Percentiles rank a stretch among this genome's conserved stretches.
Evolutionary conservation across 2,329 filamentous ascomycete genomes (phyloP).

Genomic region (Sporothrix inflata): DNA sequence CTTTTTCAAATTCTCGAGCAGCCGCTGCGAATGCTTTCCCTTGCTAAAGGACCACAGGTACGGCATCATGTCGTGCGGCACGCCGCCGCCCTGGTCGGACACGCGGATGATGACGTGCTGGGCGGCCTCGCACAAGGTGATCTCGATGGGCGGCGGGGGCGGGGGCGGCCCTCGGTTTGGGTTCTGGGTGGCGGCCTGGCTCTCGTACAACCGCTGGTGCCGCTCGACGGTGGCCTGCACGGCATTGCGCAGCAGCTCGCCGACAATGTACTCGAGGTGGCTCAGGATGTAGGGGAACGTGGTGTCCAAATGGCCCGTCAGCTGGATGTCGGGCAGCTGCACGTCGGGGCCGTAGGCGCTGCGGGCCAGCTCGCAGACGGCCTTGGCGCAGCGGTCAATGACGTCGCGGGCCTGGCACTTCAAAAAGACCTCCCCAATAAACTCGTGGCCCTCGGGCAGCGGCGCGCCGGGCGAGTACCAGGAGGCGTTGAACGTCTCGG

Average conservation of each 20-base stretch:
- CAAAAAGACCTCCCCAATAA: conserved; percentile 93
- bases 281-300: conserved; percentile 96
- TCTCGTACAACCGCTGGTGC: conserved; percentile 46
- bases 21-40: conserved; percentile 75
- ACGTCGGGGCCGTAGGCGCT: conserved; percentile 73
- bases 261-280: conserved; percentile 95
- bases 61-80: conserved; percentile 80
- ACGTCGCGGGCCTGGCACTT: conserved; percentile 91
- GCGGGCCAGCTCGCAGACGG: conserved; percentile 73
- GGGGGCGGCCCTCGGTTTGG: conserved; percentile 4
- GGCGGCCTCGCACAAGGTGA: conserved; percentile 89
- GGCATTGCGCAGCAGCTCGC: conserved; percentile 91
- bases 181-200: neutral
- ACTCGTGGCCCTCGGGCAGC: conserved; percentile 69
- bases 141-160: conserved; percentile 79
- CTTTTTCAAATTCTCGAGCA: conserved; percentile 80
- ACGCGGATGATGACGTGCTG: conserved; percentile 97
- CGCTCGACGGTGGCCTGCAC: conserved; percentile 89
- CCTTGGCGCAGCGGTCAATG: conserved; percentile 77
- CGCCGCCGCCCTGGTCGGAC: conserved; percentile 92
- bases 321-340: conserved; percentile 75
- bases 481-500: conserved; percentile 88
- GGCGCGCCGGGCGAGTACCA: conserved; percentile 86
- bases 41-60: conserved; percentile 98
- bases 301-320: conserved; percentile 83